Evolutionary conservation across 345 rosid genomes (phyloP), one percentile per base, ranked within the genome.

Genomic region (Eutrema heterophyllum): DNA sequence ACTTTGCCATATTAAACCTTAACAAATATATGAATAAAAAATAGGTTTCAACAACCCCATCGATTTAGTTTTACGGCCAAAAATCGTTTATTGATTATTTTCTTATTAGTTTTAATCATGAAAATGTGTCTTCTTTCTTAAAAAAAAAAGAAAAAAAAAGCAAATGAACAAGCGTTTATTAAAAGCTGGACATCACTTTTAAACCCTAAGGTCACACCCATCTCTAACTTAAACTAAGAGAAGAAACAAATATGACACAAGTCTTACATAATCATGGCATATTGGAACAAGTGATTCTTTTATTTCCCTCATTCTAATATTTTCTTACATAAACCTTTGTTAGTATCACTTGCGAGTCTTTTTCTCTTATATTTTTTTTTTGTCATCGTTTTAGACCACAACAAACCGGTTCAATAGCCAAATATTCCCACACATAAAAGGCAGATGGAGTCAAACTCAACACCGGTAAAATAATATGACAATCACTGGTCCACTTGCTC

Each of bases 21-120:
- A 36, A 48, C 64, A 69, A 26, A 46, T 63, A 29, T 63, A 63
- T 39, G 53, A 63, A 70, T 70, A 36, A 29, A 63, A 60, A 64
- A 71, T 62, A 55, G 46, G 59, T 54, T 76, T 70, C 75, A 76
- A 70, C 80, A 45, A 76, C 80, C 80, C 71, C 71, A 64, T 76
- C 79, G 9, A 52, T 54, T 39, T 10, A 16, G 38, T 70, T 61
- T 63, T 55, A 38, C 80, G 48, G 53, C 67, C 61, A 30, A 46
- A 32, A 5, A 62, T 68, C 10, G 41, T 26, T 45, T 67, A 12
- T 65, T 57, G 35, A 49, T 74, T 57, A 49, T 50, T 70, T 53
- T 33, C 43, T 55, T 59, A 43, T 49, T 41, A 9, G 7, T 61
- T 50, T 48, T 9, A 18, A 18, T 21, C 18, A 16, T 35, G 36